phyloP scores from a whole-genome alignment of 148 eudicot genomes.

The Arctostaphylos glauca region DNA sequence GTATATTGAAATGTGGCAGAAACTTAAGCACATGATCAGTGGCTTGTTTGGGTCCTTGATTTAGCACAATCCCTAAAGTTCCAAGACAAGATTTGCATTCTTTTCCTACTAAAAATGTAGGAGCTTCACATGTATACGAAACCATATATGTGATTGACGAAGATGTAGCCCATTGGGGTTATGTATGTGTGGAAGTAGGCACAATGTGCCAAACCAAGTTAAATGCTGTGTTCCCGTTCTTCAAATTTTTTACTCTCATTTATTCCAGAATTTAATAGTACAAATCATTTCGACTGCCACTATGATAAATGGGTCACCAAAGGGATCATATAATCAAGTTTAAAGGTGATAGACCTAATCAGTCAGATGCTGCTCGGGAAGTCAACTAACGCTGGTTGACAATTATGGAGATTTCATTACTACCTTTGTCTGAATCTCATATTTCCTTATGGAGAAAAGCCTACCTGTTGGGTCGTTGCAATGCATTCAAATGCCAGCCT shows the following conservation, averaged over 20 bases:
- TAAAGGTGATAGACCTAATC: background rate
- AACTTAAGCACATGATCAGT: background rate
- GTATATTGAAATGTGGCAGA: background rate
- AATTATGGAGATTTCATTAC: background rate
- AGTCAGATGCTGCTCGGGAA: background rate
- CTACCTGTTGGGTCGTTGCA: slow-evolving; percentile 87
- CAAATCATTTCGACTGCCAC: background rate
- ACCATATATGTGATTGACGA: background rate
- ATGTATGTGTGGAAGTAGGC: background rate
- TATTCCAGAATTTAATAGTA: background rate
- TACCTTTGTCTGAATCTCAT: background rate
- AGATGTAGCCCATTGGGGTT: background rate
- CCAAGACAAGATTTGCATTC: background rate
- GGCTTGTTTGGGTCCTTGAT: background rate
- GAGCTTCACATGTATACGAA: background rate
- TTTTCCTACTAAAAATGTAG: background rate
- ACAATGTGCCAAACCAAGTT: background rate
- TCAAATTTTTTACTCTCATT: background rate
- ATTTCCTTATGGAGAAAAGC: background rate
- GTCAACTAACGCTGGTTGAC: background rate
- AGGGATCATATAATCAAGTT: background rate
- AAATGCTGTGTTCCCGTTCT: background rate
- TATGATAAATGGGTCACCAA: background rate
- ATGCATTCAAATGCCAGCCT: slow-evolving; percentile 96
- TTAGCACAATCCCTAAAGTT: background rate